phyloP scores from a whole-genome alignment of 108 stramenopile species.

The Skeletonema marinoi region DNA sequence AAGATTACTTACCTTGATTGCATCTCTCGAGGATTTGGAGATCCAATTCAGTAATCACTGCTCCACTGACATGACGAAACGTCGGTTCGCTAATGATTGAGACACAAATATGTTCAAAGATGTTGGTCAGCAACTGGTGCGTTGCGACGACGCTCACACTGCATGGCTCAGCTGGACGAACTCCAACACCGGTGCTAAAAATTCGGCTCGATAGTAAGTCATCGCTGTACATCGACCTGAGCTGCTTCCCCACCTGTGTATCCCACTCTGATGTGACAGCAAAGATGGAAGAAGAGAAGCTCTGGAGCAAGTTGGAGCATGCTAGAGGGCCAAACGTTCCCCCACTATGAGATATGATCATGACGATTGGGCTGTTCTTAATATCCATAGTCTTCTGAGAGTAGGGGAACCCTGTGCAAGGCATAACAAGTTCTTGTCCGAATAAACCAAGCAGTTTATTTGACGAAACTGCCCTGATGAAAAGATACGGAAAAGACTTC shows the following conservation, averaged over 20 bases:
- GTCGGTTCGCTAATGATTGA: slow-evolving; percentile 43
- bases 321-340: slow-evolving; percentile 55
- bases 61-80: slow-evolving; percentile 41
- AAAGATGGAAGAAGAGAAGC: slow-evolving; percentile 53
- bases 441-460: slow-evolving; percentile 68
- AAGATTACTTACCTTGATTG: slow-evolving; percentile 22
- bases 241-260: slow-evolving; percentile 55
- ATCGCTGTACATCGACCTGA: slow-evolving; percentile 50
- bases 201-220: slow-evolving; percentile 44
- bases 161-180: slow-evolving; percentile 58
- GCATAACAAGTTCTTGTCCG: slow-evolving; percentile 54
- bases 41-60: slow-evolving; percentile 42
- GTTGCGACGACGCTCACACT: slow-evolving; percentile 51
- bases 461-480: slow-evolving; percentile 45
- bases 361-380: slow-evolving; percentile 49
- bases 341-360: slow-evolving; percentile 50
- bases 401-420: slow-evolving; percentile 44
- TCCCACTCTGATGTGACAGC: slow-evolving; percentile 54
- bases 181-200: slow-evolving; percentile 52
- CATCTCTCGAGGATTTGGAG: slow-evolving; percentile 46
- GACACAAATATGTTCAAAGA: slow-evolving; percentile 51
- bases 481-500: slow-evolving; percentile 54
- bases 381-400: slow-evolving; percentile 46
- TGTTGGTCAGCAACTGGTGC: slow-evolving; percentile 53
- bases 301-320: slow-evolving; percentile 47